Conservation (phyloP, 129 eudicot species). For the sunflower (Helianthus annuus) region DNA sequence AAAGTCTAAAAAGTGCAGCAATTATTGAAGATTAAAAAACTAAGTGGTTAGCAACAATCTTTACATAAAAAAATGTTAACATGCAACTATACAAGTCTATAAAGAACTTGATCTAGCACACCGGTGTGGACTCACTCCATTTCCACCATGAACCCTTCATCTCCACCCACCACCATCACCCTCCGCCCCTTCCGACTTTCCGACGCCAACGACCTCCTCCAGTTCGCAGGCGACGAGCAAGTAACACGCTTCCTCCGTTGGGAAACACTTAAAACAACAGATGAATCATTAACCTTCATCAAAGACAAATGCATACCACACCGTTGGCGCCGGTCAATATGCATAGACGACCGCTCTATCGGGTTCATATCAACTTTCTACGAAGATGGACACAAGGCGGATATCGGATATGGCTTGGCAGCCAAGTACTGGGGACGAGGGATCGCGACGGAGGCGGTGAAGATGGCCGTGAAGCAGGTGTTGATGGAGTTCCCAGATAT, state of each 20-base stretch:
- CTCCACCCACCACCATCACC: slow-evolving; percentile 21
- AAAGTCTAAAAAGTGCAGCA: neutral
- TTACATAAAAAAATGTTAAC: neutral
- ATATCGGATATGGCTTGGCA: slow-evolving; percentile 34
- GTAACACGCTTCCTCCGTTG: slow-evolving; percentile 31
- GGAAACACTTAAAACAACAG: slow-evolving; percentile 36
- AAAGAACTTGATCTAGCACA: too few relatives aligned
- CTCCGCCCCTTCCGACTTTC: slow-evolving; percentile 38
- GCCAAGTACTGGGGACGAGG: slow-evolving; percentile 42
- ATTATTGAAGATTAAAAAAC: neutral
- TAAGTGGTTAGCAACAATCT: neutral
- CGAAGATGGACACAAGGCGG: slow-evolving; percentile 29
- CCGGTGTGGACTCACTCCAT: neutral
- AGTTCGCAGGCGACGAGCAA: slow-evolving; percentile 35
- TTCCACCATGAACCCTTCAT: slow-evolving; percentile 4
- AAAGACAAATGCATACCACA: slow-evolving; percentile 44
- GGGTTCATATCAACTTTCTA: slow-evolving; percentile 35
- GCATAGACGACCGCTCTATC: slow-evolving; percentile 37
- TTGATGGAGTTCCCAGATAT: slow-evolving; percentile 34
- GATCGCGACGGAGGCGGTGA: slow-evolving; percentile 34
- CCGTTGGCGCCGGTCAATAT: slow-evolving; percentile 43
- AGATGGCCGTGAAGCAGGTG: slow-evolving; percentile 32
- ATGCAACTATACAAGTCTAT: neutral
- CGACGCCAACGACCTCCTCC: slow-evolving; percentile 32
- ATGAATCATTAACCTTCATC: slow-evolving; percentile 41